Percentiles rank a stretch among this genome's conserved stretches.
phyloP scores from a whole-genome alignment of 1,284 basidiomycete species.

The Phenoliferia sp. region DNA sequence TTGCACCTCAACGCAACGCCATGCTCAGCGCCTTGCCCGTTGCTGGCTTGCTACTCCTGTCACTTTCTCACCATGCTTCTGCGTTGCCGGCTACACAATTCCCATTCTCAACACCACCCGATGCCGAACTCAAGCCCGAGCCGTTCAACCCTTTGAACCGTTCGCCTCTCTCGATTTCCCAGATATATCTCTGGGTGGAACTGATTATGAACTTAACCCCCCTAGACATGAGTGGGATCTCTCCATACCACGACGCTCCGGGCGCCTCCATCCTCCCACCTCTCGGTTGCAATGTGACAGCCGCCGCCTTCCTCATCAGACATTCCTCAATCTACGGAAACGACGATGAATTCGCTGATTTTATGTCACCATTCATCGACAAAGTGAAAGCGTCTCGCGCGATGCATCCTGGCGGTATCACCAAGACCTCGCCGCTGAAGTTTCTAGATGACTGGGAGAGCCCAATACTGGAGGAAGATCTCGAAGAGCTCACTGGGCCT shows the following conservation, averaged over 20 bases:
- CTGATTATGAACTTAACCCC: no score
- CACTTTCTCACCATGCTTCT: no score
- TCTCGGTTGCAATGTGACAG: constrained; percentile 29
- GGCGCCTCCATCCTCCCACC: constrained; percentile 31
- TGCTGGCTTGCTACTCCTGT: no score
- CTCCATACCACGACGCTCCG: constrained; percentile 36
- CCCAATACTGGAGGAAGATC: constrained; percentile 59
- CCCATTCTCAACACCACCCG: no score
- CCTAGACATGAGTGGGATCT: constrained; percentile 30
- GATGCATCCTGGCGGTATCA: constrained; percentile 31
- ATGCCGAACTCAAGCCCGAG: no score
- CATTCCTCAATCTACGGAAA: constrained; percentile 45
- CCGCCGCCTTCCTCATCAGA: constrained; percentile 36
- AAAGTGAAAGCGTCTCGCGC: constrained; percentile 35
- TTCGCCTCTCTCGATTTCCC: no score
- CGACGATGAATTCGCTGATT: constrained; percentile 46
- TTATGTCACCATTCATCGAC: constrained; percentile 46
- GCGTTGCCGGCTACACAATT: no score
- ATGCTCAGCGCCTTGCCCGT: no score
- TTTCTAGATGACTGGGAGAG: constrained; percentile 44
- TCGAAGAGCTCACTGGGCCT: constrained; percentile 59
- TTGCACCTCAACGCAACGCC: no score
- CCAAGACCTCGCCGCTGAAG: constrained; percentile 33
- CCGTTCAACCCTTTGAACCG: no score
- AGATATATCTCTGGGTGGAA: no score